Evolutionary conservation across 2,329 filamentous ascomycete species (phyloP).

Genomic region (Gliomastix tumulicola): DNA sequence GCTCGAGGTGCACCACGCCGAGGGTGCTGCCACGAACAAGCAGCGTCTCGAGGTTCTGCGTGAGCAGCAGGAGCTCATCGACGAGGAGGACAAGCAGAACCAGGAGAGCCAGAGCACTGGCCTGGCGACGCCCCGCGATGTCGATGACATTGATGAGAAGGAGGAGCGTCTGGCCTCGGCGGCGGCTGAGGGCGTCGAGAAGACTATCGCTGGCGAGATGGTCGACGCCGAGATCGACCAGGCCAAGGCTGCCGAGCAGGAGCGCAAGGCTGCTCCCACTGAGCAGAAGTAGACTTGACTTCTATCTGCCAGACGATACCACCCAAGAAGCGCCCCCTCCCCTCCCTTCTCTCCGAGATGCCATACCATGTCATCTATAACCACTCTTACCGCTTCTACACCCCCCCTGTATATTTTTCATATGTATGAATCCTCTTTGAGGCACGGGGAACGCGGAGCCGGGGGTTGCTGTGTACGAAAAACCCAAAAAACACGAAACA

Average conservation of each 20-base stretch:
- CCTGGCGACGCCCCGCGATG: conserved; percentile 71
- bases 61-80: conserved; percentile 96
- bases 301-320: too few relatives aligned
- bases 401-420: conserved; percentile 14
- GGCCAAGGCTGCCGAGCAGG: conserved; percentile 15
- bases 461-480: too few relatives aligned
- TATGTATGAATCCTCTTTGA: conserved; percentile 23
- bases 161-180: conserved; percentile 60
- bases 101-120: conserved; percentile 71
- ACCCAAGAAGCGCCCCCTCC: too few relatives aligned
- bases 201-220: conserved; percentile 45
- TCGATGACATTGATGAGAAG: conserved; percentile 91
- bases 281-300: conserved; percentile 21
- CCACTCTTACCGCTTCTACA: too few relatives aligned
- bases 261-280: conserved; percentile 12
- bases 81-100: conserved; percentile 93
- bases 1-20: conserved; percentile 92
- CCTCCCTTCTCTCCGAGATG: too few relatives aligned
- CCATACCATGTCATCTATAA: too few relatives aligned
- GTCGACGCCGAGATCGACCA: conserved; percentile 47
- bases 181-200: conserved; percentile 37
- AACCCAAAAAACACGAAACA: too few relatives aligned
- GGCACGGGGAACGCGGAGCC: too few relatives aligned
- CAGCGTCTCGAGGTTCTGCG: conserved; percentile 96
- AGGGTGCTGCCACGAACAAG: conserved; percentile 97